phyloP scores from a whole-genome alignment of 345 rosid species.

The Xanthoceras sorbifolium region DNA sequence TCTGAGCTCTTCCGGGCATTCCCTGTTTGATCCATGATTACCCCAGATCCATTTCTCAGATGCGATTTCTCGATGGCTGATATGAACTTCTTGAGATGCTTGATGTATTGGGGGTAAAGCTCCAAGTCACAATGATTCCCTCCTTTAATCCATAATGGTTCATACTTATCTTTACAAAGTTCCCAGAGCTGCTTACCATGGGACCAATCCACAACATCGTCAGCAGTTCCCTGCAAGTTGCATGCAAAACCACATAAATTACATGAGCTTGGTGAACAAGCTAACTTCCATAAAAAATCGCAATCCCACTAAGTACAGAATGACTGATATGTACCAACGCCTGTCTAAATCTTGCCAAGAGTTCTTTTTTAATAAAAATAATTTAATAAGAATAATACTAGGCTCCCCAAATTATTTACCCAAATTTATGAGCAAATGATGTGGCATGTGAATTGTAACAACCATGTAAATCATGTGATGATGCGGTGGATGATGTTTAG shows the following conservation, averaged over 20 bases:
- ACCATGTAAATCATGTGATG: too few species aligned
- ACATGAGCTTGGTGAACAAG: background rate
- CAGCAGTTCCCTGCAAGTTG: conserved; percentile 74
- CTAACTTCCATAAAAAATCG: background rate
- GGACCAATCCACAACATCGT: conserved; percentile 90
- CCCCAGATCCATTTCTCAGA: conserved; percentile 36
- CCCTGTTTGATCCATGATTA: conserved; percentile 41
- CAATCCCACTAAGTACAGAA: background rate
- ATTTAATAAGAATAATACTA: too few species aligned
- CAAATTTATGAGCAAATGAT: too few species aligned
- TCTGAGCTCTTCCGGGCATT: conserved; percentile 64
- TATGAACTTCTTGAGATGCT: conserved; percentile 84
- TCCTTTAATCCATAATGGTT: conserved; percentile 90
- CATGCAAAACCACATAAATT: conserved; percentile 9
- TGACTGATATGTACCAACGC: background rate
- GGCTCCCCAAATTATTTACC: too few species aligned
- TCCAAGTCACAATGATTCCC: conserved; percentile 94
- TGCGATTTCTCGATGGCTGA: conserved; percentile 64
- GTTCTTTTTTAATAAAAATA: too few species aligned
- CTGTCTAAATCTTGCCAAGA: background rate
- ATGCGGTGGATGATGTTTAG: too few species aligned
- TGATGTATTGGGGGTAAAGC: conserved; percentile 79
- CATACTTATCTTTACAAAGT: conserved; percentile 83
- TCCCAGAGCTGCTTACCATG: conserved; percentile 90
- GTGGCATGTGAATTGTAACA: too few species aligned